Conservation (phyloP, 2,329 filamentous ascomycete species). For the Monosporascus sp. region DNA sequence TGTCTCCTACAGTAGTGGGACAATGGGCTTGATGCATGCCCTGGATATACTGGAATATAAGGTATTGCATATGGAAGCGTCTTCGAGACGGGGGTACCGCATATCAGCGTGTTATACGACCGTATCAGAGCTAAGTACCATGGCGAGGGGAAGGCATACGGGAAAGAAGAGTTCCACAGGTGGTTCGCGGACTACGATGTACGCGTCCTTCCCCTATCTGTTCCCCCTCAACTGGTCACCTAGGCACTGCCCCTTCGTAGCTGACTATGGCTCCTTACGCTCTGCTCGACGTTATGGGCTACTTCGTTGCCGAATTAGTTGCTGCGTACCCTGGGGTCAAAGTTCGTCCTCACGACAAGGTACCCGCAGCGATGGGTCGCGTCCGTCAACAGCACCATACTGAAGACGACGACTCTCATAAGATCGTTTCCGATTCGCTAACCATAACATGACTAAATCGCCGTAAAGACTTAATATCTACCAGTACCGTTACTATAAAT, state of each 20-base stretch:
- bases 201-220: not conserved
- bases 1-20: not conserved
- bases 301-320: slow-evolving; percentile 1
- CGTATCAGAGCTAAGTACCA: slow-evolving; percentile 1
- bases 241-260: too few relatives aligned
- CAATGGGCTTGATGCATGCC: slow-evolving; percentile 2
- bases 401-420: not conserved
- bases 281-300: slow-evolving; percentile 2
- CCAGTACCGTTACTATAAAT: too few relatives aligned
- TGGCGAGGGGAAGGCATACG: slow-evolving; percentile 1
- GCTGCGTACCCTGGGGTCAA: slow-evolving; percentile 5
- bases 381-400: not conserved
- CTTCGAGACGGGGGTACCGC: slow-evolving; percentile 1
- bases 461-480: too few relatives aligned
- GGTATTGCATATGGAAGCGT: slow-evolving; percentile 3
- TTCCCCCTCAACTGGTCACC: not conserved
- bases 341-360: slow-evolving; percentile 4
- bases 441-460: too few relatives aligned
- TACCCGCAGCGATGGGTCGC: not conserved
- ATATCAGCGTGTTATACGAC: slow-evolving; percentile 3
- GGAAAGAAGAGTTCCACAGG: slow-evolving; percentile 2
- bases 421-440: not conserved
- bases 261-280: not conserved
- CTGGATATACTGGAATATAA: slow-evolving; percentile 3
- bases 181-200: slow-evolving; percentile 4